A percentile compares a stretch with the other conserved stretches of the same genome.
phyloP scores from a whole-genome alignment of 2,329 filamentous ascomycete species.

The Sphaerostilbella broomeana region DNA sequence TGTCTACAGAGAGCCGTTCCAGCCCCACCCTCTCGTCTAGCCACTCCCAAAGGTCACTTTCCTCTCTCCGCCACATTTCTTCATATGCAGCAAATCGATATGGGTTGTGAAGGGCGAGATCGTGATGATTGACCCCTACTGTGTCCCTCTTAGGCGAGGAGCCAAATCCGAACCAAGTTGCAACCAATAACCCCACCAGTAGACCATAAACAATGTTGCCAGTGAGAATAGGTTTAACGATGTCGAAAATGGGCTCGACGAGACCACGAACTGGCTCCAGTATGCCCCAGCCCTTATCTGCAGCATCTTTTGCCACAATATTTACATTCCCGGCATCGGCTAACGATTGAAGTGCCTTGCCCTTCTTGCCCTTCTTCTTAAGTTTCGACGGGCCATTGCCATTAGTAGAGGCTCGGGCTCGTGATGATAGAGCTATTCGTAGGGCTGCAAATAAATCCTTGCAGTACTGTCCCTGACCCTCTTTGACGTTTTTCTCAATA shows the following conservation, averaged over 20 bases:
- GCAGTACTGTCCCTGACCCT: conserved; percentile 78
- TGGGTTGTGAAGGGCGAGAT: conserved; percentile 34
- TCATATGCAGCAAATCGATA: conserved; percentile 80
- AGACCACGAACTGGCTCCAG: conserved; percentile 71
- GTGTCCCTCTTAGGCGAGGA: conserved; percentile 34
- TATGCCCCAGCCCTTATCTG: conserved; percentile 61
- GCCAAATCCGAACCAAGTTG: conserved; percentile 66
- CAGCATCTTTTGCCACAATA: conserved; percentile 35
- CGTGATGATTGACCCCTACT: conserved; percentile 28
- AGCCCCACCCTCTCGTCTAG: conserved; percentile 78
- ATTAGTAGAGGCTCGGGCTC: conserved; percentile 44
- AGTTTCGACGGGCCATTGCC: conserved; percentile 44
- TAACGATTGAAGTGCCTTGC: conserved; percentile 39
- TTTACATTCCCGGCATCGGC: conserved; percentile 35
- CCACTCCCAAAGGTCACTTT: conserved; percentile 89
- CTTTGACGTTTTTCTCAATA: conserved; percentile 91
- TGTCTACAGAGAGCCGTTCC: conserved; percentile 46
- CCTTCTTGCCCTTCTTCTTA: conserved; percentile 57
- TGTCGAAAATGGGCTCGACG: conserved; percentile 62
- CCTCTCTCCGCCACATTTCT: conserved; percentile 83
- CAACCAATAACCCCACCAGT: conserved; percentile 64
- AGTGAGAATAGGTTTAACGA: conserved; percentile 64
- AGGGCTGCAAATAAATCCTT: conserved; percentile 72
- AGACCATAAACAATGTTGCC: conserved; percentile 73
- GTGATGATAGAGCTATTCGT: conserved; percentile 64